Conservation (phyloP, 1,284 basidiomycete genomes). For the Ceratobasidium sp. region DNA sequence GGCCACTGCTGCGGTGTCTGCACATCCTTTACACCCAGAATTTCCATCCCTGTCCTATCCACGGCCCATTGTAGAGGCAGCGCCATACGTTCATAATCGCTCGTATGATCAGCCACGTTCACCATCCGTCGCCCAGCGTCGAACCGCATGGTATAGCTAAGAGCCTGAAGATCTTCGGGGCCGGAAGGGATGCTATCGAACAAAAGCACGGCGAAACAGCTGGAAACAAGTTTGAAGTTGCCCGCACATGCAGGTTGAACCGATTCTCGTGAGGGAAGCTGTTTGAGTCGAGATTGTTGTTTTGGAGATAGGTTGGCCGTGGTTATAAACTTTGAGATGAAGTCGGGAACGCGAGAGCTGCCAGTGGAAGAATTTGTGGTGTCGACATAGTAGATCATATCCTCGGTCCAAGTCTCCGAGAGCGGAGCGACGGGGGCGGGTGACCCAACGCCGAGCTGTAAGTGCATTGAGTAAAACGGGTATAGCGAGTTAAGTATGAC, state of each 20-base stretch:
- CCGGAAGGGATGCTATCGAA: constrained; percentile 71
- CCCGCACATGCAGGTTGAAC: constrained; percentile 74
- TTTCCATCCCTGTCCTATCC: constrained; percentile 77
- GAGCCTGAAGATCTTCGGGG: constrained; percentile 54
- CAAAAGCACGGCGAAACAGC: constrained; percentile 76
- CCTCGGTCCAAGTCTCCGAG: constrained; percentile 65
- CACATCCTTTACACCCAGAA: constrained; percentile 66
- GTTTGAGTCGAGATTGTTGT: constrained; percentile 64
- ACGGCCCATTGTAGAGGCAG: constrained; percentile 85
- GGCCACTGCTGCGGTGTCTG: constrained; percentile 77
- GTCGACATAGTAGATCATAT: constrained; percentile 75
- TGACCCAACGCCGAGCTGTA: constrained; percentile 73
- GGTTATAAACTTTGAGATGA: constrained; percentile 69
- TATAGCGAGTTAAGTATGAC: constrained; percentile 49
- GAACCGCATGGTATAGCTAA: constrained; percentile 79
- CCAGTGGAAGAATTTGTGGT: constrained; percentile 68
- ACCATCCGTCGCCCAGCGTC: constrained; percentile 75
- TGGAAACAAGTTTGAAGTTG: constrained; percentile 77
- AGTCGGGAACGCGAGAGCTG: constrained; percentile 65
- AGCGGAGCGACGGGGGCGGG: constrained; percentile 67
- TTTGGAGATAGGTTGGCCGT: constrained; percentile 59
- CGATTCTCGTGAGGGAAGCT: constrained; percentile 63
- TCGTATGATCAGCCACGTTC: constrained; percentile 72
- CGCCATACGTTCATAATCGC: constrained; percentile 76
- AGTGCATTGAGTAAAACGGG: constrained; percentile 11